These are phyloP conservation scores for Mycena epipterygia DNA, from an alignment of 768 basidiomycete species.

Conservation along the genomic window DNA sequence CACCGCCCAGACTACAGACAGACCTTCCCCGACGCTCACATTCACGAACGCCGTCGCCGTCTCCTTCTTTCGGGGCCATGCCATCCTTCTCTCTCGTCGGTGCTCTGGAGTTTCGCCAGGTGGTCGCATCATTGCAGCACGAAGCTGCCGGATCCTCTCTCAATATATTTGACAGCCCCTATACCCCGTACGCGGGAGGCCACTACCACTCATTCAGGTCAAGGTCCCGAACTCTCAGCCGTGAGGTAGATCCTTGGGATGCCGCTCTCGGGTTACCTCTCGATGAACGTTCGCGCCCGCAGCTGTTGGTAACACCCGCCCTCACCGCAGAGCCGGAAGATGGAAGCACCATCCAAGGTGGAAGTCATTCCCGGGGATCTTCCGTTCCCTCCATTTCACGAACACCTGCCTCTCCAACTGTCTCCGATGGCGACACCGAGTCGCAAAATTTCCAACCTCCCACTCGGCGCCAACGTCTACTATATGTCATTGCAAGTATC, in stretches of 20 bases:
- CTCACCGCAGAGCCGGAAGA: constrained; percentile 40
- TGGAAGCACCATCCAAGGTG: constrained; percentile 7
- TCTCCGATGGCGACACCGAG: constrained; percentile 56
- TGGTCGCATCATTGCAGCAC: constrained; percentile 83
- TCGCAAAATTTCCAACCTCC: constrained; percentile 58
- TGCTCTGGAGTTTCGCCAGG: constrained; percentile 95
- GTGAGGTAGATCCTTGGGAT: constrained; percentile 65
- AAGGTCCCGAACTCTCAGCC: constrained; percentile 47
- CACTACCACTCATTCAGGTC: constrained; percentile 69
- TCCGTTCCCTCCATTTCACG: constrained; percentile 69
- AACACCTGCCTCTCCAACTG: constrained; percentile 66
- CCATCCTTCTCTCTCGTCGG: constrained; percentile 94
- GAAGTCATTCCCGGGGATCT: constrained; percentile 7
- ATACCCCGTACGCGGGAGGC: constrained; percentile 81
- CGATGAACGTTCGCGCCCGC: constrained; percentile 58
- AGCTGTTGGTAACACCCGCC: constrained; percentile 40
- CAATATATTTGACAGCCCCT: constrained; percentile 73
- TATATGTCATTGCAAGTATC: constrained; percentile 53
- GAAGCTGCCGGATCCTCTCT: constrained; percentile 75
- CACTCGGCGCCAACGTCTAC: constrained; percentile 57
- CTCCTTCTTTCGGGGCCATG: constrained; percentile 60
- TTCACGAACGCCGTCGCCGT: constrained; percentile 67
- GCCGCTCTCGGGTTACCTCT: constrained; percentile 63
- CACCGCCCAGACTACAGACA: constrained; percentile 40
- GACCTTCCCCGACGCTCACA: constrained; percentile 58